Base-by-base conservation (phyloP, 257 asterid species). In the Nyctanthes arbortristis region DNA sequence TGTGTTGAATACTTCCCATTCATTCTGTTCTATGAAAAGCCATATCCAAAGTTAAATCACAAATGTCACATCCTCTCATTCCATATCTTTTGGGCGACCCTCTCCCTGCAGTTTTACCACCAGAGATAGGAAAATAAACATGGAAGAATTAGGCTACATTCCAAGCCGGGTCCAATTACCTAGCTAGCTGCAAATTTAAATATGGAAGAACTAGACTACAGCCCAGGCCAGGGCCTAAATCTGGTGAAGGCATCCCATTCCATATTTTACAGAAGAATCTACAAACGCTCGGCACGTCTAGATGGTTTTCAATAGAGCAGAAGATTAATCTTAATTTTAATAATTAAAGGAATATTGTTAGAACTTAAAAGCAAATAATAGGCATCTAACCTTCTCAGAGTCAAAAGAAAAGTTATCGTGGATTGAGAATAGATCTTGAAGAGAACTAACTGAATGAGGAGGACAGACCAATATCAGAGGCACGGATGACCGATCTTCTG, bases 391-490 rank as follows among this genome's bases (percentile, higher is more conserved):
- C 99, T 93, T 93, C 75, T 89, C 84, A n/a, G 89, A 77, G 79
- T 91, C 86, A 73, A 93, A 89, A 73, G 75, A 81, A 67, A 85
- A 89, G 83, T 86, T 73, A 76, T 85, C 95, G 72, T 86, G 75
- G 65, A 77, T 60, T 56, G 71, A 40, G 79, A 93, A 91, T 75
- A 82, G 39, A 31, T 87, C 86, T 76, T 79, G 84, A 66, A 91
- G 80, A 73, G 75, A 79, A 77, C 73, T 75, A 77, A 79, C 69
- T 40, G 83, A 74, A 77, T 78, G 81, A 63, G 87, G 68, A 37
- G 96, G 76, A 73, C 84, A 72, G 72, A 89, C 82, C 81, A 91
- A 77, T 75, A 93, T 61, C 74, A 93, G 79, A 49, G 99, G 97
- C 72, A 87, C 86, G 58, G 77, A 73, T 63, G 85, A 57, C 39